These are phyloP conservation scores for Plicaturopsis crispa DNA, from an alignment of 768 basidiomycete genomes.

Conservation along the genomic window DNA sequence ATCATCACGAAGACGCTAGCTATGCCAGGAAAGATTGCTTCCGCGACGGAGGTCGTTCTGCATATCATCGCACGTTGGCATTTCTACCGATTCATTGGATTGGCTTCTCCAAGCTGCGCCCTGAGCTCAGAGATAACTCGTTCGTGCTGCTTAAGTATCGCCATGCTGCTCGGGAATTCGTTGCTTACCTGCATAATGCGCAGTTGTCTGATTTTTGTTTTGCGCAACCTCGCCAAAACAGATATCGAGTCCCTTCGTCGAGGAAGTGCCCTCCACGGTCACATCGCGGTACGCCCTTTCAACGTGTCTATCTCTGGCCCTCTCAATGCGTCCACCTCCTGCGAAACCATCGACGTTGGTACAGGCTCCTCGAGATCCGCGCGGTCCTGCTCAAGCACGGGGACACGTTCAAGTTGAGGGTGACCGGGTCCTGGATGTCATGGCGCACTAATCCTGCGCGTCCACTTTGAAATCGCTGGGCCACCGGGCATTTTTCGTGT, in stretches of 20 bases:
- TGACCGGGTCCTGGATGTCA: background rate
- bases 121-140: too few relatives aligned
- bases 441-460: background rate
- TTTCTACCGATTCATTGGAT: too few relatives aligned
- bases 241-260: conserved; percentile 10
- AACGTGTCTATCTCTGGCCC: background rate
- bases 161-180: too few relatives aligned
- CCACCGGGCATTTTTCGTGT: too few relatives aligned
- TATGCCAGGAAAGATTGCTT: background rate
- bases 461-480: too few relatives aligned
- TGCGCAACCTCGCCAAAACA: conserved; percentile 7
- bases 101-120: too few relatives aligned
- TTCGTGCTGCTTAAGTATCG: too few relatives aligned
- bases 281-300: conserved; percentile 5
- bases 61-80: background rate
- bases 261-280: conserved; percentile 14
- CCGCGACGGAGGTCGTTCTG: background rate
- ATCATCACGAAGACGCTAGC: background rate
- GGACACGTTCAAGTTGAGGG: background rate
- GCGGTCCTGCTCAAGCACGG: background rate
- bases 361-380: background rate
- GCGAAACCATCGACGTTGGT: too few relatives aligned
- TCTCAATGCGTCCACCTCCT: too few relatives aligned
- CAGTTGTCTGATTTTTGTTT: too few relatives aligned
- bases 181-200: too few relatives aligned